A percentile compares a stretch with the other conserved stretches of the same genome.
These are phyloP conservation scores for Ilyonectria destructans DNA, from an alignment of 2,329 filamentous ascomycete species.

Conservation along the genomic window DNA sequence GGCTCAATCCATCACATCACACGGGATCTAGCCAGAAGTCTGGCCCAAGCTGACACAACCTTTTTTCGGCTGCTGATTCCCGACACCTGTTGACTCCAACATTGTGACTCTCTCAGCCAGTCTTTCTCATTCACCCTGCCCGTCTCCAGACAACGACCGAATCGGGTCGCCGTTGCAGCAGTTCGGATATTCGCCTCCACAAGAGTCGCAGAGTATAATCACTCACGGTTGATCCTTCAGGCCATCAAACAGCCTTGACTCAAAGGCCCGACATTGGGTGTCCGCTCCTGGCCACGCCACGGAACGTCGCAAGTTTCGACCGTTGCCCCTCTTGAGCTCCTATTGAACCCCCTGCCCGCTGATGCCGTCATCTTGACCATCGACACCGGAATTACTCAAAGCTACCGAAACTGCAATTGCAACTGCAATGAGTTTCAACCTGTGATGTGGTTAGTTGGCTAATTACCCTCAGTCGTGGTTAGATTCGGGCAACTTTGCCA, in stretches of 20 bases:
- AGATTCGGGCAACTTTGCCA: background rate
- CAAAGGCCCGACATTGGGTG: background rate
- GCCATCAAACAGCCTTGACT: constrained; percentile 7
- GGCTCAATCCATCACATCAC: background rate
- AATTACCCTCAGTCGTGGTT: background rate
- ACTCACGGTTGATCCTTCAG: background rate
- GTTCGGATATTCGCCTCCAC: constrained; percentile 4
- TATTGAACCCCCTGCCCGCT: background rate
- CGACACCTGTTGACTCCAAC: background rate
- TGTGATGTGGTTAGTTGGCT: background rate
- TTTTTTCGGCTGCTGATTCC: background rate
- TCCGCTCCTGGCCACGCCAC: background rate
- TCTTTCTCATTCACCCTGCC: background rate
- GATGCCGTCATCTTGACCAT: background rate
- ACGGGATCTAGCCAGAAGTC: background rate
- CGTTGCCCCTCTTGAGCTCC: background rate
- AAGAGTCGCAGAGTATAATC: background rate
- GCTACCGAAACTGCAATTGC: background rate
- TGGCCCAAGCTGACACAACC: background rate
- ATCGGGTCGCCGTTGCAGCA: background rate
- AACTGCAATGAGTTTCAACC: constrained; percentile 2
- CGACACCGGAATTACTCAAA: background rate
- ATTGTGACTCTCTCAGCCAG: background rate
- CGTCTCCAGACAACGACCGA: background rate
- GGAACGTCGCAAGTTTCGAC: constrained; percentile 7